These are phyloP conservation scores for Sclerotinia glacialis DNA, from an alignment of 2,329 filamentous ascomycete genomes.

Conservation along the genomic window DNA sequence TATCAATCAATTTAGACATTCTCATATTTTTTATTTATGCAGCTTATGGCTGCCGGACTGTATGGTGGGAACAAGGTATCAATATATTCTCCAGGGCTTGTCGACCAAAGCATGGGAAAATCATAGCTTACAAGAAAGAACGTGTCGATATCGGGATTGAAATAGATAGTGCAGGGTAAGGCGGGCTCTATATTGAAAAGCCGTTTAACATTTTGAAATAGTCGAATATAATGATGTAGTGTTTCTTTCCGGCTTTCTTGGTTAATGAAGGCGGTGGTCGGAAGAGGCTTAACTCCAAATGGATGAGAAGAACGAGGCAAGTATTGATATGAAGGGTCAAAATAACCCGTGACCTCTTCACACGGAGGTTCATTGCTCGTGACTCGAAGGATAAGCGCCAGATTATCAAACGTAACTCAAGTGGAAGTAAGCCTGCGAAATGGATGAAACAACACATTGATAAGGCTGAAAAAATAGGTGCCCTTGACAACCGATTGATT, in stretches of 20 bases:
- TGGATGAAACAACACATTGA: too few relatives aligned
- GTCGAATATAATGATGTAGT: background rate
- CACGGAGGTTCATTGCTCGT: conserved; percentile 1
- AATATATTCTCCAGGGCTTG: background rate
- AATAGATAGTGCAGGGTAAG: background rate
- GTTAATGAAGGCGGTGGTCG: background rate
- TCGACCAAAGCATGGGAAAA: background rate
- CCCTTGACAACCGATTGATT: too few relatives aligned
- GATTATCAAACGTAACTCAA: conserved; percentile 1
- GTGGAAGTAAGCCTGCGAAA: background rate
- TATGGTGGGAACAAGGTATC: background rate
- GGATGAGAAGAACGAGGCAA: background rate
- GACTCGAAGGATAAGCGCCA: background rate
- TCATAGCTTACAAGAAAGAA: background rate
- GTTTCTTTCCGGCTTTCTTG: background rate
- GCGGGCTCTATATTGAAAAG: background rate
- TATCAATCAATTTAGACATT: too few relatives aligned
- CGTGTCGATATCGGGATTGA: background rate
- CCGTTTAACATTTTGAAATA: background rate
- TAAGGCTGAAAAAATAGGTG: too few relatives aligned
- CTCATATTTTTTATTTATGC: too few relatives aligned
- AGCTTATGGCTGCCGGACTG: background rate
- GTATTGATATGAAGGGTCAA: background rate
- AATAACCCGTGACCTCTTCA: background rate
- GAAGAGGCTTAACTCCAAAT: background rate